Evolutionary conservation across 768 basidiomycete species (phyloP).

Genomic region (Macrolepiota albuminosa): DNA sequence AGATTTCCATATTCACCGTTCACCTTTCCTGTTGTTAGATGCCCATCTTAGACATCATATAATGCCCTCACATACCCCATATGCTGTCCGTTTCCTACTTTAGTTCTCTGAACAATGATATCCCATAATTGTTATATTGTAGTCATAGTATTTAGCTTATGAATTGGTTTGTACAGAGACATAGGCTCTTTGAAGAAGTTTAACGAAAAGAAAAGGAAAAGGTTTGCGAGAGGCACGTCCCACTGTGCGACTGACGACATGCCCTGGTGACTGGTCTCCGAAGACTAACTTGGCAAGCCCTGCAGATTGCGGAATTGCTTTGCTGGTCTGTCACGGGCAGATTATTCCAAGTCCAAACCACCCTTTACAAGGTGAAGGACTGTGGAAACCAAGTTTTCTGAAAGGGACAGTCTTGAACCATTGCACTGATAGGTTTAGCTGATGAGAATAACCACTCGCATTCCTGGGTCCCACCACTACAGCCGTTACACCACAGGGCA

Average conservation of each 20-base stretch:
- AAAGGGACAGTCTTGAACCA: slow-evolving; percentile 93
- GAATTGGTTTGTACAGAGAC: background rate
- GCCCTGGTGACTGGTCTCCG: slow-evolving; percentile 65
- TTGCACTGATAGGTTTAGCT: slow-evolving; percentile 67
- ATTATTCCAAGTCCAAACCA: slow-evolving; percentile 77
- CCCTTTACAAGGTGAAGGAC: slow-evolving; percentile 58
- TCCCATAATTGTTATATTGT: background rate
- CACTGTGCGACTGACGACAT: slow-evolving; percentile 81
- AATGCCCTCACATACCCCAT: background rate
- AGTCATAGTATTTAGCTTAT: background rate
- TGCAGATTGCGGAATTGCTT: slow-evolving; percentile 91
- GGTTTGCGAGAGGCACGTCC: slow-evolving; percentile 75
- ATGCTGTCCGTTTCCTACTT: background rate
- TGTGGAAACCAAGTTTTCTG: slow-evolving; percentile 90
- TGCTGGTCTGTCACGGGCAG: slow-evolving; percentile 79
- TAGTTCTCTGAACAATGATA: background rate
- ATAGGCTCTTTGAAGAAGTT: background rate
- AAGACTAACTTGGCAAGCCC: slow-evolving; percentile 89
- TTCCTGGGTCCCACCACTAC: slow-evolving; percentile 82
- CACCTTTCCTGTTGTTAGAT: background rate
- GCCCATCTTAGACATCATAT: slow-evolving; percentile 4
- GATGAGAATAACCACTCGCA: slow-evolving; percentile 65
- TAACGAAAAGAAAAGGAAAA: slow-evolving; percentile 34
- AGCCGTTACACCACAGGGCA: slow-evolving; percentile 62
- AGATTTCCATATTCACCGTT: background rate